phyloP scores from a whole-genome alignment of 177 flowering plant species.

The Tripterygium wilfordii region DNA sequence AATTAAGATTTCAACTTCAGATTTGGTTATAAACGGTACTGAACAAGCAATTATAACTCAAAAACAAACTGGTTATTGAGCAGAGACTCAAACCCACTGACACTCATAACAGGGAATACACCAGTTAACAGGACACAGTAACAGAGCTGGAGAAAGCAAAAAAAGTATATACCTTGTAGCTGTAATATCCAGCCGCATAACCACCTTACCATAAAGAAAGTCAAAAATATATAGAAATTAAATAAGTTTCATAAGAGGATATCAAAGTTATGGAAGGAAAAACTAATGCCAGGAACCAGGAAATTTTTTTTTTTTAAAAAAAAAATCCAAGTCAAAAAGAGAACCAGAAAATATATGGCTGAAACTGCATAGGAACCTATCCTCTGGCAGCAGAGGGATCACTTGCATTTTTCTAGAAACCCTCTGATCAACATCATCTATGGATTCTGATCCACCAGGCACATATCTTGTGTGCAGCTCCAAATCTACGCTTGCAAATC shows the following conservation, averaged over 20 bases:
- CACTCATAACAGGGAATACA: too few species aligned
- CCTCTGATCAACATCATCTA: constrained; percentile 78
- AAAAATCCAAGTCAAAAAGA: neutral
- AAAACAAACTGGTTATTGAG: too few species aligned
- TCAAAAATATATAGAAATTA: neutral
- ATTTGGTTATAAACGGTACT: neutral
- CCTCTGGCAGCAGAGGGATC: constrained; percentile 80
- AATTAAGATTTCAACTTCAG: neutral
- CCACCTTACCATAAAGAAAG: constrained; percentile 54
- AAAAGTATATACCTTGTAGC: constrained; percentile 72
- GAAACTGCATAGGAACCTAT: constrained; percentile 88
- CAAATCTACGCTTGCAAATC: constrained; percentile 76
- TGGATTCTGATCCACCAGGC: constrained; percentile 82
- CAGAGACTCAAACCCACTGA: too few species aligned
- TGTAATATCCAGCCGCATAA: constrained; percentile 98
- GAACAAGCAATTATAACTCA: neutral
- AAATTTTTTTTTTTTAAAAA: too few species aligned
- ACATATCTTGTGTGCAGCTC: constrained; percentile 74
- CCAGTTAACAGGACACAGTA: too few species aligned
- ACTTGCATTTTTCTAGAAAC: constrained; percentile 66
- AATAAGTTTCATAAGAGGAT: neutral
- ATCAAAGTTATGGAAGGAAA: neutral
- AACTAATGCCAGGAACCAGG: too few species aligned
- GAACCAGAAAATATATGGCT: constrained; percentile 93
- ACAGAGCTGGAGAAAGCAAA: neutral